Evolutionary conservation across 352 stramenopile species (phyloP).

Genomic region (Phytophthora sp.): DNA sequence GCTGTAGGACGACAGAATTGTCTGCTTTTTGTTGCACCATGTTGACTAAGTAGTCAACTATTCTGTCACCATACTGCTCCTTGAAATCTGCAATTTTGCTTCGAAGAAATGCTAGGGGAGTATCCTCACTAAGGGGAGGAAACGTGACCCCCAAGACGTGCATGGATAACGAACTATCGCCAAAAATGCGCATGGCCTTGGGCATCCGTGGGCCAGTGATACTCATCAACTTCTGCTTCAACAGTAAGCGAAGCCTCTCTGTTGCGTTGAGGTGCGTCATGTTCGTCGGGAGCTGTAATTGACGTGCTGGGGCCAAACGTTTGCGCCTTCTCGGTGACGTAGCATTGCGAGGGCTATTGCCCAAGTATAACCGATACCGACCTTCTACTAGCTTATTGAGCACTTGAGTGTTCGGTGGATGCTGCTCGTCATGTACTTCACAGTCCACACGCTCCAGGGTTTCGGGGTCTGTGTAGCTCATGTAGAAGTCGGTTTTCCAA

Average conservation of each 20-base stretch:
- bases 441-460: slow-evolving; percentile 58
- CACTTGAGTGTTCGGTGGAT: slow-evolving; percentile 29
- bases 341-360: slow-evolving; percentile 70
- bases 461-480: slow-evolving; percentile 57
- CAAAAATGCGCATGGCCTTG: slow-evolving; percentile 61
- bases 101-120: slow-evolving; percentile 61
- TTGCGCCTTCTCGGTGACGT: slow-evolving; percentile 36
- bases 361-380: slow-evolving; percentile 62
- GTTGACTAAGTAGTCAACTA: slow-evolving; percentile 70
- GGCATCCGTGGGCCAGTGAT: slow-evolving; percentile 64
- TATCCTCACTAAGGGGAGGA: slow-evolving; percentile 69
- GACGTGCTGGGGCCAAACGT: slow-evolving; percentile 26
- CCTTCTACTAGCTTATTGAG: slow-evolving; percentile 54
- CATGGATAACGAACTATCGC: slow-evolving; percentile 54
- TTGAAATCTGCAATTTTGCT: slow-evolving; percentile 63
- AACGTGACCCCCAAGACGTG: slow-evolving; percentile 60
- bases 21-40: slow-evolving; percentile 33
- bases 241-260: slow-evolving; percentile 47
- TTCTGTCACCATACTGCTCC: slow-evolving; percentile 48
- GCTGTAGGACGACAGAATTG: slow-evolving; percentile 17
- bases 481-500: slow-evolving; percentile 53
- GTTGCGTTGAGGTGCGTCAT: slow-evolving; percentile 43
- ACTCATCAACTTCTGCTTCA: slow-evolving; percentile 63
- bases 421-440: slow-evolving; percentile 29
- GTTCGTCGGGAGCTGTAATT: slow-evolving; percentile 13